These are phyloP conservation scores for Penicillium steckii DNA, from an alignment of 495 filamentous ascomycete genomes.

Conservation along the genomic window DNA sequence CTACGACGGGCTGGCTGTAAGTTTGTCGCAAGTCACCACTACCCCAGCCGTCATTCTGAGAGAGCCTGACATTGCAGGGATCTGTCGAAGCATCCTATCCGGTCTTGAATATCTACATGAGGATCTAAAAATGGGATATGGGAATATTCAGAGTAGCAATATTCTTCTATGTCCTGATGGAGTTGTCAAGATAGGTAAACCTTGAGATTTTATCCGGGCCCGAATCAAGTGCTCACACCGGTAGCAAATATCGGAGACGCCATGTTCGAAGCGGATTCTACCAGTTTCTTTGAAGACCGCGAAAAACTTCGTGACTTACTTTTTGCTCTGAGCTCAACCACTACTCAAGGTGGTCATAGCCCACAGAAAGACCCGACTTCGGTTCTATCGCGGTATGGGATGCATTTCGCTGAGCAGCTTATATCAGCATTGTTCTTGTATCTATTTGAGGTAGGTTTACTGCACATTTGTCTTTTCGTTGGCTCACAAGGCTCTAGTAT, in stretches of 20 bases:
- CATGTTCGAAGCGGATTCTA: neutral
- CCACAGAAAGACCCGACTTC: neutral
- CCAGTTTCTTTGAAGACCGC: neutral
- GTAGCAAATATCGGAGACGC: constrained; percentile 3
- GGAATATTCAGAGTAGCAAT: neutral
- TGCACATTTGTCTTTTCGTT: neutral
- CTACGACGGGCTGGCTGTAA: constrained; percentile 5
- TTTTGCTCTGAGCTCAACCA: neutral
- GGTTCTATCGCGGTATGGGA: neutral
- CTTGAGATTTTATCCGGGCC: neutral
- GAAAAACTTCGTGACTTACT: neutral
- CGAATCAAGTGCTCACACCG: neutral
- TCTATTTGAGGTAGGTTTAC: neutral
- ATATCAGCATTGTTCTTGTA: neutral
- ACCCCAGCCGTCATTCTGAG: neutral
- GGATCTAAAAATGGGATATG: neutral
- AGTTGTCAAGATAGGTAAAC: constrained; percentile 2
- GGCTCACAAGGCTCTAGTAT: neutral
- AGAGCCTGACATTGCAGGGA: neutral
- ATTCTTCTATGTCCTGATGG: constrained; percentile 5
- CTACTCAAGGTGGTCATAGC: neutral
- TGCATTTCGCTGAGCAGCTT: neutral
- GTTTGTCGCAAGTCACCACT: constrained; percentile 1
- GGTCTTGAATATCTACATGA: constrained; percentile 3
- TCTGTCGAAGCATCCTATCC: neutral